Conservation (phyloP, 2,329 filamentous ascomycete genomes). For the Fusarium falciforme region DNA sequence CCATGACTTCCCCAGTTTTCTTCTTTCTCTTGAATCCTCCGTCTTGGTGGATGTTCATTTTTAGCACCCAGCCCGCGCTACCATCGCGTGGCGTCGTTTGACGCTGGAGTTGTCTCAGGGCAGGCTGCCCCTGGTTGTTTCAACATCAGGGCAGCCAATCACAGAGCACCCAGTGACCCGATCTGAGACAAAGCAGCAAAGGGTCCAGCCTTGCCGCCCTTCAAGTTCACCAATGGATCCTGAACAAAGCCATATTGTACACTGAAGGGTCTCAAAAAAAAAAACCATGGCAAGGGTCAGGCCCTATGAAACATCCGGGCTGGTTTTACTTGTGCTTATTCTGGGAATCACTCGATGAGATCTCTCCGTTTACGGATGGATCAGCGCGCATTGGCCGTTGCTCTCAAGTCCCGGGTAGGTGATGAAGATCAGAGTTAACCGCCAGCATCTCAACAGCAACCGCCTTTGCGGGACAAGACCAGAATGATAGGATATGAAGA, state of each 20-base stretch:
- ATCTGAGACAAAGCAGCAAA: conserved; percentile 34
- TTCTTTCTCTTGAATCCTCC: neutral
- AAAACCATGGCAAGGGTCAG: neutral
- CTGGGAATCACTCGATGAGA: neutral
- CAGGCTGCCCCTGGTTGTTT: conserved; percentile 38
- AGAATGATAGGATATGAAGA: neutral
- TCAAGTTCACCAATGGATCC: neutral
- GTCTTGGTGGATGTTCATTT: conserved; percentile 29
- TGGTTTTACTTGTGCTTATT: neutral
- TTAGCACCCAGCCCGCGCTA: conserved; percentile 36
- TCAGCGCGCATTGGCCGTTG: neutral
- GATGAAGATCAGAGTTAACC: neutral
- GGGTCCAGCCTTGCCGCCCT: conserved; percentile 21
- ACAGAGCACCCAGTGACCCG: neutral
- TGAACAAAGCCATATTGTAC: conserved; percentile 1
- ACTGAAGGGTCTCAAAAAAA: conserved; percentile 16
- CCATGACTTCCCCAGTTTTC: conserved; percentile 3
- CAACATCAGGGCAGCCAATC: conserved; percentile 44
- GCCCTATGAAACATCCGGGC: neutral
- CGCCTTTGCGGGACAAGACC: neutral
- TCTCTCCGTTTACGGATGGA: neutral
- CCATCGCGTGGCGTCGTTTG: conserved; percentile 17
- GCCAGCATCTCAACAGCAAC: neutral
- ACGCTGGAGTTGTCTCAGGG: conserved; percentile 35
- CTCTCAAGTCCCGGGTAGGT: conserved; percentile 28